Evolutionary conservation across 768 basidiomycete genomes (phyloP).

Genomic region (Hygrophoropsis aurantiaca): DNA sequence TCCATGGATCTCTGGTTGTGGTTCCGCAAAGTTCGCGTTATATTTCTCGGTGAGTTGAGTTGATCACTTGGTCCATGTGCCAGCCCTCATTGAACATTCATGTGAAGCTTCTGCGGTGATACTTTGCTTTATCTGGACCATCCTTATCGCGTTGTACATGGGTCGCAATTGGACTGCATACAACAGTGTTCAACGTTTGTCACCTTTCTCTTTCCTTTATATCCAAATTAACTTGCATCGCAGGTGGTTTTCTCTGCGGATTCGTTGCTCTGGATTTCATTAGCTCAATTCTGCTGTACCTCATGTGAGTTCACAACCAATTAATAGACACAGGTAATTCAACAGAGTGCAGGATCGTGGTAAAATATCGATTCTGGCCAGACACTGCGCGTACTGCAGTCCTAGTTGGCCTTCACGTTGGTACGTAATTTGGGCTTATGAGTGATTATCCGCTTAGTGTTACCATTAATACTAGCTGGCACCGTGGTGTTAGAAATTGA

Average conservation of each 20-base stretch:
- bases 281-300: slow-evolving; percentile 34
- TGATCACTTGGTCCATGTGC: background rate
- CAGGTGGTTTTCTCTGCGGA: slow-evolving; percentile 35
- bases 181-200: slow-evolving; percentile 33
- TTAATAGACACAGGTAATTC: background rate
- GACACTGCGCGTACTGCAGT: slow-evolving; percentile 33
- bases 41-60: slow-evolving; percentile 33
- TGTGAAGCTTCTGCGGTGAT: slow-evolving; percentile 31
- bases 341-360: slow-evolving; percentile 33
- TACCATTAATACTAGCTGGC: slow-evolving; percentile 13
- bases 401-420: slow-evolving; percentile 20
- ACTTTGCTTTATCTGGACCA: slow-evolving; percentile 31
- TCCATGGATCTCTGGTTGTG: slow-evolving; percentile 26
- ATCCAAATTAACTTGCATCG: slow-evolving; percentile 1
- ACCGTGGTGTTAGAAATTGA: slow-evolving; percentile 31
- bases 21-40: slow-evolving; percentile 33
- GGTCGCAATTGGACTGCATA: slow-evolving; percentile 35
- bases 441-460: too few relatives aligned
- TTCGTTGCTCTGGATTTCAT: slow-evolving; percentile 30
- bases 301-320: slow-evolving; percentile 30
- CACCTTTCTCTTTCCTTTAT: background rate
- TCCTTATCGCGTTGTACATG: slow-evolving; percentile 34
- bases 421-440: slow-evolving; percentile 1
- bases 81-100: background rate
- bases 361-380: slow-evolving; percentile 38